phyloP scores from a whole-genome alignment of 2,329 filamentous ascomycete genomes.

The Pseudopyrenochaeta lycopersici region DNA sequence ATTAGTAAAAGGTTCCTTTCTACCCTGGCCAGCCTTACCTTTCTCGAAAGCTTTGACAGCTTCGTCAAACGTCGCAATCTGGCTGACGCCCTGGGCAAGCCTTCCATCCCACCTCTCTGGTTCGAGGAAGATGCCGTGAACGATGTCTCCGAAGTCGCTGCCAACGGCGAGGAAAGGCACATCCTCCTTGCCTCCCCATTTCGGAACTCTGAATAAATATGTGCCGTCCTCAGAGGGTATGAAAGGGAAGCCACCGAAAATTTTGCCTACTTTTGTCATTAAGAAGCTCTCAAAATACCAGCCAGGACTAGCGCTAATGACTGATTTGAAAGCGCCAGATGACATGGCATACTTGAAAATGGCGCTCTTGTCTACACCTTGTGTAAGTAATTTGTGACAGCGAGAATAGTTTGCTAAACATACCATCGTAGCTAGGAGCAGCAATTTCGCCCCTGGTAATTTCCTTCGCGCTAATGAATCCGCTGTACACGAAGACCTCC shows the following conservation, averaged over 20 bases:
- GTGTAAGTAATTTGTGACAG: neutral
- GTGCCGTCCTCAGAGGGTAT: constrained; percentile 47
- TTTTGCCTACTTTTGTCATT: constrained; percentile 41
- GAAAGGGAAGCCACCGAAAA: constrained; percentile 55
- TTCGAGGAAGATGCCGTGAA: constrained; percentile 56
- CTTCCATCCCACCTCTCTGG: constrained; percentile 50
- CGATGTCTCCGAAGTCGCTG: constrained; percentile 57
- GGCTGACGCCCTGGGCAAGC: constrained; percentile 52
- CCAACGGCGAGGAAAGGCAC: constrained; percentile 53
- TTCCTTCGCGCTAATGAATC: constrained; percentile 22
- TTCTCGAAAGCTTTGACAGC: constrained; percentile 46
- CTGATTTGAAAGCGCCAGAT: constrained; percentile 44
- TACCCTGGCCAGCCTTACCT: constrained; percentile 26
- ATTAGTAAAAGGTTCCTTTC: neutral
- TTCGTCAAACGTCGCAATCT: constrained; percentile 41
- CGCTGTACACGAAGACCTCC: constrained; percentile 27
- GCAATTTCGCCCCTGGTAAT: constrained; percentile 21
- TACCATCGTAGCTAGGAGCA: constrained; percentile 26
- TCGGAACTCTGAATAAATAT: constrained; percentile 48
- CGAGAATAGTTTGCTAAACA: neutral
- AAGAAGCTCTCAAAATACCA: constrained; percentile 58
- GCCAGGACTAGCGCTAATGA: constrained; percentile 49
- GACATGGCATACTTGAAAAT: constrained; percentile 51
- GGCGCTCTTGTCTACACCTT: constrained; percentile 47
- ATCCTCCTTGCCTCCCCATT: constrained; percentile 52